phyloP scores from a whole-genome alignment of 208 protist species.

The Leishmania martiniquensis region DNA sequence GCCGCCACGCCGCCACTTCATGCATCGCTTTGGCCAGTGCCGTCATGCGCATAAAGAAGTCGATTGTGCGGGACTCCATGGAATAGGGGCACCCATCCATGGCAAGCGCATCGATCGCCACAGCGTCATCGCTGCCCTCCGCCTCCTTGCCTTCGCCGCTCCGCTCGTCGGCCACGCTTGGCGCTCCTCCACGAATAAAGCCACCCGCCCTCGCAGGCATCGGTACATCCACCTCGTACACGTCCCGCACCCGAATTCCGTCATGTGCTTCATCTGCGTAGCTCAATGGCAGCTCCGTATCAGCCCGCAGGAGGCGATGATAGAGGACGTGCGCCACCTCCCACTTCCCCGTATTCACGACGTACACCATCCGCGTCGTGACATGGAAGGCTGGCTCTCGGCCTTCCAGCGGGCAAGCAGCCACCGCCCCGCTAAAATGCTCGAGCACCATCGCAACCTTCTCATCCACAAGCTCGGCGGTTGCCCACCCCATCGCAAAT shows the following conservation, averaged over 20 bases:
- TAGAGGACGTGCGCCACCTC: constrained; percentile 45
- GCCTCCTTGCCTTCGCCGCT: background rate
- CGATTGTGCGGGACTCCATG: constrained; percentile 58
- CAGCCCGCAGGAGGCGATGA: constrained; percentile 15
- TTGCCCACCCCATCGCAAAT: constrained; percentile 58
- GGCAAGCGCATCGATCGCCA: constrained; percentile 4
- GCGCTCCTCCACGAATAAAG: background rate
- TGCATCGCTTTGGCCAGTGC: constrained; percentile 58
- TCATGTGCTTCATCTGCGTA: constrained; percentile 28
- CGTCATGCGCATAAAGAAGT: constrained; percentile 66
- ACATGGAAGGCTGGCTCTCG: constrained; percentile 21
- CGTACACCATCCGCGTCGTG: constrained; percentile 43
- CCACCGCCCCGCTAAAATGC: constrained; percentile 2
- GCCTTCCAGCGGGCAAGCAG: background rate
- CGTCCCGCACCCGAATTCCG: constrained; percentile 30
- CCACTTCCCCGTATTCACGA: constrained; percentile 58
- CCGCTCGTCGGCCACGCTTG: background rate
- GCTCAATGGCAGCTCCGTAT: constrained; percentile 4
- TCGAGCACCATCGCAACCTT: constrained; percentile 43
- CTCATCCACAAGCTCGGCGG: constrained; percentile 22
- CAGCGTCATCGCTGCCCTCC: constrained; percentile 15
- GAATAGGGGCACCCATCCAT: constrained; percentile 49
- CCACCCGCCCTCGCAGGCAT: constrained; percentile 5
- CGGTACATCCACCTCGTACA: constrained; percentile 20
- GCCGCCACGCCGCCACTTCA: constrained; percentile 28